Percentiles rank a stretch among this genome's conserved stretches.
phyloP scores from a whole-genome alignment of 768 basidiomycete genomes.

The Auriscalpium orientale region DNA sequence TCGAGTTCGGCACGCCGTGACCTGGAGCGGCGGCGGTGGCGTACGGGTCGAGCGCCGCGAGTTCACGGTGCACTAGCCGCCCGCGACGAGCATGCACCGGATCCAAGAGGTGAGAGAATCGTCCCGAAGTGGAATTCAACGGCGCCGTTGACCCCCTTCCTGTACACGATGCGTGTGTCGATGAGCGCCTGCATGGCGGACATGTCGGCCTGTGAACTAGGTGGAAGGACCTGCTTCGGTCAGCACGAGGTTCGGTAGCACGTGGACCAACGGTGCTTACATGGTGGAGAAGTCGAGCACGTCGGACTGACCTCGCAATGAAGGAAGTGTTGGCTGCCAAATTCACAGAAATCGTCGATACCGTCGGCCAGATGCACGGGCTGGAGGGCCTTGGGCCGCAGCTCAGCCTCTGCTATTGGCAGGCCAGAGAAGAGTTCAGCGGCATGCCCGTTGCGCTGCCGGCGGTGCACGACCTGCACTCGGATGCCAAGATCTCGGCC shows the following conservation, averaged over 20 bases:
- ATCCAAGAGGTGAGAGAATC: conserved; percentile 92
- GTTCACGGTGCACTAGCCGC: conserved; percentile 63
- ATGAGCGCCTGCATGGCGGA: conserved; percentile 88
- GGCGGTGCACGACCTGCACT: too few species aligned
- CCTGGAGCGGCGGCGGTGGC: conserved; percentile 32
- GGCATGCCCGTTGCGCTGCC: too few species aligned
- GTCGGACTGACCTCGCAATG: background rate
- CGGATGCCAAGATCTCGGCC: too few species aligned
- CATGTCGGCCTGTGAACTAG: conserved; percentile 80
- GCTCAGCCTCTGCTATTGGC: too few species aligned
- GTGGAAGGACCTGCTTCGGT: background rate
- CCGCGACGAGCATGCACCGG: conserved; percentile 78
- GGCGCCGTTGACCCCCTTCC: conserved; percentile 73
- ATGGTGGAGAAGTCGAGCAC: conserved; percentile 88
- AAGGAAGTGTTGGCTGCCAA: too few species aligned
- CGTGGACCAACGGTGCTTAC: conserved; percentile 36
- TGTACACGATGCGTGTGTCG: conserved; percentile 84
- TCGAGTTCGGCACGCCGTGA: conserved; percentile 6
- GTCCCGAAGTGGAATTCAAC: conserved; percentile 95
- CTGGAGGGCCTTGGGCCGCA: too few species aligned
- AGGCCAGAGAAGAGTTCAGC: too few species aligned
- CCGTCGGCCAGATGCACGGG: too few species aligned
- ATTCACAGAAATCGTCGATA: too few species aligned
- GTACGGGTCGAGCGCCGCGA: conserved; percentile 73
- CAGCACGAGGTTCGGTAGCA: too few species aligned